Percentiles rank a stretch among this genome's conserved stretches.
Conservation (phyloP, 306 rosid species). For the Malus sylvestris region DNA sequence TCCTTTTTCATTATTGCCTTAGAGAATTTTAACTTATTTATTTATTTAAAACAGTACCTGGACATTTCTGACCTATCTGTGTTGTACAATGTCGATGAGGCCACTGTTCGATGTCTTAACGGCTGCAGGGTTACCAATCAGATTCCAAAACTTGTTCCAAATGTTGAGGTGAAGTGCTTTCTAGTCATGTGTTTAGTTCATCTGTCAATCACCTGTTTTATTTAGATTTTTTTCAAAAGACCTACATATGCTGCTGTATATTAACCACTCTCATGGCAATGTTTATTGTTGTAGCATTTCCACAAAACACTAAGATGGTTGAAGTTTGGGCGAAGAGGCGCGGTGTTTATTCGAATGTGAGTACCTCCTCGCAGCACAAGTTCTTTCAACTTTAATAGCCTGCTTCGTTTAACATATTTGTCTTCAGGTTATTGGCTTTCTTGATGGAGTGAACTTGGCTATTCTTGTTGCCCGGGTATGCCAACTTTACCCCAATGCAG, state of each 20-base stretch:
- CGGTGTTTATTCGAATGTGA: slow-evolving; percentile 90
- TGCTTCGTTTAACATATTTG: neutral
- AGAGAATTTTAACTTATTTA: neutral
- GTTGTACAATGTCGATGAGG: slow-evolving; percentile 59
- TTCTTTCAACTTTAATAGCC: neutral
- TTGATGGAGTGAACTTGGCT: slow-evolving; percentile 97
- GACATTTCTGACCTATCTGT: slow-evolving; percentile 70
- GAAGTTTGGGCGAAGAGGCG: slow-evolving; percentile 91
- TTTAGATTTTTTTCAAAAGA: neutral
- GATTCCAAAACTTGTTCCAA: slow-evolving; percentile 83
- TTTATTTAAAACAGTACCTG: slow-evolving; percentile 45
- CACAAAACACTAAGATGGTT: slow-evolving; percentile 64
- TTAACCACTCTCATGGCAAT: slow-evolving; percentile 5
- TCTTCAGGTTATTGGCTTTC: slow-evolving; percentile 80
- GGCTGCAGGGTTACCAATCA: slow-evolving; percentile 96
- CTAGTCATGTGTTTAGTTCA: neutral
- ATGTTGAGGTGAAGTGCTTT: slow-evolving; percentile 53
- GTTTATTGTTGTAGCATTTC: slow-evolving; percentile 51
- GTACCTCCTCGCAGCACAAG: neutral
- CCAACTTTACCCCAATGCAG: slow-evolving; percentile 93
- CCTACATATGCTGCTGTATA: slow-evolving; percentile 8
- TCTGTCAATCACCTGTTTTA: neutral
- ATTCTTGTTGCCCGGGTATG: slow-evolving; percentile 83
- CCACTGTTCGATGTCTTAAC: slow-evolving; percentile 88
- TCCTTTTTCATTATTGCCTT: neutral